phyloP scores from a whole-genome alignment of 2,329 filamentous ascomycete genomes.

The Aspergillus uvarum region DNA sequence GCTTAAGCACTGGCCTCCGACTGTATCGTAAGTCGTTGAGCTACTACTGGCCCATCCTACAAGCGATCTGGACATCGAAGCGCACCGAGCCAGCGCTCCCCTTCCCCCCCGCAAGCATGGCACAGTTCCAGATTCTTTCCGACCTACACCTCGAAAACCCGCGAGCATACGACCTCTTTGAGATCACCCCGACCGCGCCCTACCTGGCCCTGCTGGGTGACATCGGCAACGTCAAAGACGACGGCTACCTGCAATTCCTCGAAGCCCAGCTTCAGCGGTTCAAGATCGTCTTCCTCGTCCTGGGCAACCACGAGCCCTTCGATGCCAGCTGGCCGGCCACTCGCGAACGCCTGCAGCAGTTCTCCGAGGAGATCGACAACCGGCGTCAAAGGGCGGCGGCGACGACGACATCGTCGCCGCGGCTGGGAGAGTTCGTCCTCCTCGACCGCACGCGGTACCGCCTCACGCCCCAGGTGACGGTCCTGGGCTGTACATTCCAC shows the following conservation, averaged over 20 bases:
- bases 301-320: constrained; percentile 60
- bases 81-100: not conserved
- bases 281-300: constrained; percentile 51
- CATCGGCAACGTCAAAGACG: constrained; percentile 51
- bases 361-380: constrained; percentile 23
- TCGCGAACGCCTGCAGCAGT: constrained; percentile 23
- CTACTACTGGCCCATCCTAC: not conserved
- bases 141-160: constrained; percentile 58
- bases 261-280: constrained; percentile 51
- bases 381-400: not conserved
- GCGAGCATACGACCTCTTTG: constrained; percentile 52
- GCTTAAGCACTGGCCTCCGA: not conserved
- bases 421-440: constrained; percentile 41
- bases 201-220: constrained; percentile 59
- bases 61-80: not conserved
- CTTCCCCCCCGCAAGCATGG: constrained; percentile 17
- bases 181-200: constrained; percentile 49
- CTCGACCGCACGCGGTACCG: constrained; percentile 44
- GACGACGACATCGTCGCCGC: not conserved
- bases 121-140: constrained; percentile 51
- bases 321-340: constrained; percentile 30
- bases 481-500: constrained; percentile 53
- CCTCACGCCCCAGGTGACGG: constrained; percentile 35
- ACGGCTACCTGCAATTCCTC: constrained; percentile 50
- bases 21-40: too few species aligned